These are phyloP conservation scores for Umbilicaria muhlenbergii DNA, from an alignment of 495 filamentous ascomycete genomes.

Conservation along the genomic window DNA sequence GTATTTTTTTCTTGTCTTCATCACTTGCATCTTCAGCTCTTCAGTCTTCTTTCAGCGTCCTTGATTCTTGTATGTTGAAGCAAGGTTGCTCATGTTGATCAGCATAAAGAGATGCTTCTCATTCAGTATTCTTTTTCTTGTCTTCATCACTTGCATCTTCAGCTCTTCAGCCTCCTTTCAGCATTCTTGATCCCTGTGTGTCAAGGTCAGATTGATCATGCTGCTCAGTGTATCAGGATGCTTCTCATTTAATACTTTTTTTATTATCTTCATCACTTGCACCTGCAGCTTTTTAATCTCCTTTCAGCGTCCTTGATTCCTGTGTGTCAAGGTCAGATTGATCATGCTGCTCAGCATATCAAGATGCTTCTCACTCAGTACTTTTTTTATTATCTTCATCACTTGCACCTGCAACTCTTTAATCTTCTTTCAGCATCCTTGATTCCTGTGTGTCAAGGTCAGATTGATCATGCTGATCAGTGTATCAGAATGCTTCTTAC, in stretches of 20 bases:
- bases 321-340: too few relatives aligned
- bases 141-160: slow-evolving; percentile 7
- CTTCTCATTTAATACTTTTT: background rate
- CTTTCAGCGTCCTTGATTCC: background rate
- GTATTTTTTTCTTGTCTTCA: slow-evolving; percentile 13
- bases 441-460: background rate
- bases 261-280: slow-evolving; percentile 10
- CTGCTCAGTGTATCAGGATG: too few relatives aligned
- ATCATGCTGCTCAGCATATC: too few relatives aligned
- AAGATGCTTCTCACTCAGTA: too few relatives aligned
- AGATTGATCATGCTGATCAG: too few relatives aligned
- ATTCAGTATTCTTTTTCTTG: slow-evolving; percentile 3
- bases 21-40: slow-evolving; percentile 14
- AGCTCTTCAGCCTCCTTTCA: slow-evolving; percentile 20
- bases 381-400: too few relatives aligned
- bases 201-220: too few relatives aligned
- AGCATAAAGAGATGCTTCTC: slow-evolving; percentile 11
- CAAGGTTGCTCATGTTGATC: slow-evolving; percentile 13
- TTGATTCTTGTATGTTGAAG: slow-evolving; percentile 15
- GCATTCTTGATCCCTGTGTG: slow-evolving; percentile 5
- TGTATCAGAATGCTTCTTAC: too few relatives aligned
- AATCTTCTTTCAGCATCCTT: slow-evolving; percentile 6
- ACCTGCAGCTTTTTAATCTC: slow-evolving; percentile 5
- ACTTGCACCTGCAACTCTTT: too few relatives aligned
- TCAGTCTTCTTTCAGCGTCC: slow-evolving; percentile 25